Percentiles rank a stretch among this genome's conserved stretches.
These are phyloP conservation scores for Pichia ethanolica DNA, from an alignment of 805 yeast genomes.

Conservation along the genomic window DNA sequence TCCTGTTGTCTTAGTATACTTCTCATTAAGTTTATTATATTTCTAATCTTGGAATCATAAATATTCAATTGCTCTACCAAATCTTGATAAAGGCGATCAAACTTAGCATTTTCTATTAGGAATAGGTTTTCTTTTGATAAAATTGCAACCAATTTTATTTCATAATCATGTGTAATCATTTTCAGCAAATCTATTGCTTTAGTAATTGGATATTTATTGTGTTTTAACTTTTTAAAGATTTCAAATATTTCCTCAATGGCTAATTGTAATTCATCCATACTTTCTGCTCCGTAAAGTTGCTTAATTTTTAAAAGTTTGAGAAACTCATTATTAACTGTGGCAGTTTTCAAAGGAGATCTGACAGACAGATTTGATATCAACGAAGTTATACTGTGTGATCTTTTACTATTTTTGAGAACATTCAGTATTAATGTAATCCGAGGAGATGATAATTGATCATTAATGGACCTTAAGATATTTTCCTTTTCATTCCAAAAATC, in stretches of 20 bases:
- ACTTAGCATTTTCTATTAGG: slow-evolving; percentile 34
- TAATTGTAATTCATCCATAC: slow-evolving; percentile 36
- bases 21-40: slow-evolving; percentile 58
- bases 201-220: slow-evolving; percentile 53
- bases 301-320: slow-evolving; percentile 65
- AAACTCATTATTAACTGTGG: slow-evolving; percentile 53
- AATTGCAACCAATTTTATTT: slow-evolving; percentile 34
- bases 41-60: slow-evolving; percentile 59
- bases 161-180: slow-evolving; percentile 52
- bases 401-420: slow-evolving; percentile 57
- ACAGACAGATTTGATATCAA: slow-evolving; percentile 68
- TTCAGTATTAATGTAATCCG: slow-evolving; percentile 53
- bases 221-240: slow-evolving; percentile 57
- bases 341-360: slow-evolving; percentile 40
- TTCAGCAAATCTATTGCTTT: slow-evolving; percentile 64
- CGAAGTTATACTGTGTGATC: slow-evolving; percentile 73
- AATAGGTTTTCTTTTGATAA: slow-evolving; percentile 36
- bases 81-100: slow-evolving; percentile 26
- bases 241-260: slow-evolving; percentile 44
- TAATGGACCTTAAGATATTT: slow-evolving; percentile 44
- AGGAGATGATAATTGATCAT: slow-evolving; percentile 47
- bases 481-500: slow-evolving; percentile 76
- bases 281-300: slow-evolving; percentile 43
- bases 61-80: slow-evolving; percentile 32
- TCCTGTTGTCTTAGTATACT: slow-evolving; percentile 69